Evolutionary conservation across 495 filamentous ascomycete species (phyloP).

Genomic region (Penicillium cosmopolitanum): DNA sequence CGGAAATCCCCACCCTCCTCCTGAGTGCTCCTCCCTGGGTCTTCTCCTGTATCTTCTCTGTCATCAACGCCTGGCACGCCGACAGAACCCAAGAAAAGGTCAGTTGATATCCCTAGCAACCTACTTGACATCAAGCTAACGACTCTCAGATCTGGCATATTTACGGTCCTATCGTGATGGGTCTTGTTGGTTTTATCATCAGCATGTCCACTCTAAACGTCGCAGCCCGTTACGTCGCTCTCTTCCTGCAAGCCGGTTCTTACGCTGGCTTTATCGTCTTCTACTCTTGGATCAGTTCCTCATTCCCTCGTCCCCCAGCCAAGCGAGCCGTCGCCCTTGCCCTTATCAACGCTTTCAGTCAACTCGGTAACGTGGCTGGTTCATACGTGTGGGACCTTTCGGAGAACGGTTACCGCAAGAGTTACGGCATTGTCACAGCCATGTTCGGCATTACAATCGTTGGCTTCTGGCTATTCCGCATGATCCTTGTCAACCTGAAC

Average conservation of each 20-base stretch:
- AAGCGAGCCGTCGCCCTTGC: constrained; percentile 84
- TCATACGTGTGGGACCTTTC: constrained; percentile 38
- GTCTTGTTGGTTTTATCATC: constrained; percentile 74
- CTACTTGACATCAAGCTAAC: constrained; percentile 9
- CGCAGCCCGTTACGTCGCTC: constrained; percentile 72
- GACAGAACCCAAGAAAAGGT: constrained; percentile 71
- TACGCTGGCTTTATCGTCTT: constrained; percentile 69
- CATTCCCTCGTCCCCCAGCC: constrained; percentile 79
- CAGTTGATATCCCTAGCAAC: constrained; percentile 48
- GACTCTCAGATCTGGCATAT: constrained; percentile 68
- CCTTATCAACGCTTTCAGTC: constrained; percentile 76
- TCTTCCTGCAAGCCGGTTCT: constrained; percentile 73
- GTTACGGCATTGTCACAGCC: constrained; percentile 40
- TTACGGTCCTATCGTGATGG: constrained; percentile 65
- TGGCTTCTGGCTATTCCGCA: constrained; percentile 50
- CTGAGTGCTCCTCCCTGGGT: constrained; percentile 79
- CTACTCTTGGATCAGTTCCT: constrained; percentile 79
- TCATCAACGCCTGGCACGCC: constrained; percentile 76
- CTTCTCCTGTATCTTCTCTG: constrained; percentile 69
- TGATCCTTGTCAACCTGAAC: constrained; percentile 66
- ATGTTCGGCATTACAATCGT: constrained; percentile 39
- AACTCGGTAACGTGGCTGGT: constrained; percentile 40
- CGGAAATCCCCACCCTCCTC: constrained; percentile 68
- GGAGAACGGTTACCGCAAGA: constrained; percentile 39
- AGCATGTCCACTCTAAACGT: constrained; percentile 65